Base-by-base conservation (phyloP, 495 filamentous ascomycete genomes). In the Letharia columbiana region DNA sequence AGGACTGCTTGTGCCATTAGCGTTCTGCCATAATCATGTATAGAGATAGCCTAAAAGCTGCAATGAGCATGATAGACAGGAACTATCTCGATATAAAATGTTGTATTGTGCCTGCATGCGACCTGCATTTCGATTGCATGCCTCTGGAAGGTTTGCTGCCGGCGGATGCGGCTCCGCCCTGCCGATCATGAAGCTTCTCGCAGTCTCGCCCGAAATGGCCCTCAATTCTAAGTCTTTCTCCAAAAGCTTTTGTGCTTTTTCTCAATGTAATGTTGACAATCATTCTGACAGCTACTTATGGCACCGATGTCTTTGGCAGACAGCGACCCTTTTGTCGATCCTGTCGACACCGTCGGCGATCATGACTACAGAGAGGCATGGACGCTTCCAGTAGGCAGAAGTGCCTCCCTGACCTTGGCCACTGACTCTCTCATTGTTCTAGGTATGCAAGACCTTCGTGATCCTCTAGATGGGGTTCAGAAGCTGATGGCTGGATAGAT, bases 391-490 rank as follows among this genome's bases (percentile, higher is more conserved):
- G 80, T 87, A 44, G 86, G 81, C 70, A 79, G 82, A 62, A 80
- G 82, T 68, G 84, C 86, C 20, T 84, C 83, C 3, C 73, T 90
- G 65, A 87, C 84, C 12, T 74, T 90, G 40, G 81, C 81, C n/a
- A 83, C 81, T 1, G 85, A 89, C 68, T 83, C 84, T 42, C 78
- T 90, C 57, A 77, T 87, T 64, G 78, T 90, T 15, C 74, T 85
- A n/a, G 85, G 86, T 87, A 79, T 63, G 76, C 70, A 50, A 60
- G 23, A 37, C 13, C 17, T 17, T 33, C 35, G 47, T 37, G 4
- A 13, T 20, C 18, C 33, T 39, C 11, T n/a, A 12, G 13, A 20
- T 37, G 33, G 33, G 6, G 31, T 40, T 13, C 31, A 61, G 23
- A 61, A 45, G 54, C 33, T 57, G 13, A 65, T 49, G 57, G 54